Base-by-base conservation (phyloP, 2,329 filamentous ascomycete species). In the Bisporella sp. region DNA sequence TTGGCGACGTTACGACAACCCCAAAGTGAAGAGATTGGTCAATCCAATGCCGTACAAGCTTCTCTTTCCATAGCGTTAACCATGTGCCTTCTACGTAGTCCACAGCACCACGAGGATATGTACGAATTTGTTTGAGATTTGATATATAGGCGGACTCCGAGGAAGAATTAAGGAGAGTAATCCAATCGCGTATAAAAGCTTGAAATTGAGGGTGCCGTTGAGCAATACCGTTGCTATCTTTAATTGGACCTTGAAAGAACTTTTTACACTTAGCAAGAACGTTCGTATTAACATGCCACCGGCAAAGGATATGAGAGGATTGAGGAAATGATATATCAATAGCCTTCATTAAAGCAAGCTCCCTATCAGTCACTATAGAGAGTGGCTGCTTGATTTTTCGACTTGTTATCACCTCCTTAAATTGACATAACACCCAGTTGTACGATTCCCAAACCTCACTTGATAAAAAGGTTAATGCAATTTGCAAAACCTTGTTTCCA, bases 41-140 rank as follows among this genome's bases (percentile, higher is more conserved):
- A 12, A 46, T 29, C 21, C 31, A 46, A 28, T 12, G 37, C n/a
- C 30, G 30, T 5, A 46, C 44, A 12, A 46, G 44, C 11, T 33
- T 37, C 44, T 37, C 44, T 28, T 46, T 46, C 44, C 44, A 46
- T n/a, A 46, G 28, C n/a, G n/a, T n/a, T 33, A 46, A 31, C 44
- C 44, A 46, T 12, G 44, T 46, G 7, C 31, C 31, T 37, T 6
- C 31, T 33, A 7, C 8, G 21, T 46, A 46, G 30, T 13, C 37
- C 31, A 46, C 31, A 11, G 30, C 44, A 5, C 8, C 5, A 13
- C 30, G 12, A 30, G 5, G 29, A 8, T 46, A 21, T n/a, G 44
- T n/a, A 13, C 11, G 29, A 30, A 46, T 46, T 33, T 33, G 11
- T 46, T 29, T 5, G 5, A 46, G 31, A 33, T 9, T n/a, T 9